A percentile compares a stretch with the other conserved stretches of the same genome.
These are phyloP conservation scores for Ciborinia camelliae DNA, from an alignment of 2,329 filamentous ascomycete genomes.

Conservation along the genomic window DNA sequence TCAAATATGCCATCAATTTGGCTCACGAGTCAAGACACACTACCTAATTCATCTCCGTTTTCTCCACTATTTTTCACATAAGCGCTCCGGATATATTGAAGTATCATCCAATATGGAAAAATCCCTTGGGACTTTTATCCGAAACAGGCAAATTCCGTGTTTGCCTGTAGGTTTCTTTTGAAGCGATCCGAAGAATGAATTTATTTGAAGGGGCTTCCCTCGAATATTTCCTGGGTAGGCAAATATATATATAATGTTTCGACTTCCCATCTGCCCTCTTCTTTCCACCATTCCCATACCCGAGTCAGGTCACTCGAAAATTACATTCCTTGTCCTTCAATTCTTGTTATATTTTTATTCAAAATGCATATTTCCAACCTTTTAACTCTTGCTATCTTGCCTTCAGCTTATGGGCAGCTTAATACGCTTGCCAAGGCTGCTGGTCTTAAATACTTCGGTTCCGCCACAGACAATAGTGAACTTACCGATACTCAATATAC, in stretches of 20 bases:
- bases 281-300: neutral
- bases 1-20: neutral
- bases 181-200: neutral
- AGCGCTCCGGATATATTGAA: conserved; percentile 10
- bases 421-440: conserved; percentile 49
- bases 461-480: conserved; percentile 56
- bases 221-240: neutral
- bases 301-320: conserved; percentile 12
- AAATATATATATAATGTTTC: conserved; percentile 12
- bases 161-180: neutral
- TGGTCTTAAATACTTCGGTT: conserved; percentile 52
- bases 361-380: conserved; percentile 22
- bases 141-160: conserved; percentile 16
- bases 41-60: neutral
- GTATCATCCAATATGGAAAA: conserved; percentile 9
- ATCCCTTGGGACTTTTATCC: conserved; percentile 14
- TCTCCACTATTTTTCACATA: conserved; percentile 1
- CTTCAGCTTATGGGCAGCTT: conserved; percentile 23
- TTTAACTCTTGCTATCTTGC: conserved; percentile 18
- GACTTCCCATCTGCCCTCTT: neutral
- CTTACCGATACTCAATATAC: conserved; percentile 49
- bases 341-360: neutral
- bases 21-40: neutral
- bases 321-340: conserved; percentile 2
- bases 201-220: neutral